A percentile compares a stretch with the other conserved stretches of the same genome.
Evolutionary conservation across 2,329 filamentous ascomycete species (phyloP).

Genomic region (Colletotrichum filicis): DNA sequence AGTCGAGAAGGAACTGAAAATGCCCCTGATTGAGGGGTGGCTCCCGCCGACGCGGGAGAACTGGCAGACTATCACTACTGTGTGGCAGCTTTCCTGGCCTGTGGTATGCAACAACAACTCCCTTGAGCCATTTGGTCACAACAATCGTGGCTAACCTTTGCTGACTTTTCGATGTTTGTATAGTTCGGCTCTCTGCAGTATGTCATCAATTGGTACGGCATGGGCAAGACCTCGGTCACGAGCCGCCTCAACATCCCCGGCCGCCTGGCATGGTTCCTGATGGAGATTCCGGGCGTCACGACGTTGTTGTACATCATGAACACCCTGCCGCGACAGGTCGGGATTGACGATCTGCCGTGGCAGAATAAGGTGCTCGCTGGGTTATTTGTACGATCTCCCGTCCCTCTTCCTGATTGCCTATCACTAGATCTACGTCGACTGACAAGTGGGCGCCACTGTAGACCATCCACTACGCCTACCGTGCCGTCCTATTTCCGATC

Average conservation of each 20-base stretch:
- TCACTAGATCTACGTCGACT: neutral
- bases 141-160: neutral
- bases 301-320: conserved; percentile 84
- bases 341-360: conserved; percentile 73
- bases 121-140: neutral
- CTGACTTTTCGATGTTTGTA: neutral
- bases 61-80: conserved; percentile 62
- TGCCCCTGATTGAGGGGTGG: conserved; percentile 64
- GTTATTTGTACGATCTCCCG: conserved; percentile 63
- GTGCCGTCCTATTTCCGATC: conserved; percentile 84
- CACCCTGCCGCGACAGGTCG: conserved; percentile 69
- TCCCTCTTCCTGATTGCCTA: neutral
- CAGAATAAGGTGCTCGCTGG: conserved; percentile 81
- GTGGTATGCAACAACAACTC: conserved; percentile 51
- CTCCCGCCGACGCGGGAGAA: conserved; percentile 68
- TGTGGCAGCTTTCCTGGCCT: conserved; percentile 65
- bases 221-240: conserved; percentile 87
- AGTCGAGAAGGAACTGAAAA: conserved; percentile 37
- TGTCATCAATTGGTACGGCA: conserved; percentile 83
- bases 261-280: conserved; percentile 85
- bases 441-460: conserved; percentile 43
- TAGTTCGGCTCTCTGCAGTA: conserved; percentile 82
- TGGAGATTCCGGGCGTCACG: conserved; percentile 85
- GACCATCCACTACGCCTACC: conserved; percentile 90
- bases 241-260: conserved; percentile 89